Base-by-base conservation (phyloP, 176 grass and related monocot species). In the Juncus inflexus region DNA sequence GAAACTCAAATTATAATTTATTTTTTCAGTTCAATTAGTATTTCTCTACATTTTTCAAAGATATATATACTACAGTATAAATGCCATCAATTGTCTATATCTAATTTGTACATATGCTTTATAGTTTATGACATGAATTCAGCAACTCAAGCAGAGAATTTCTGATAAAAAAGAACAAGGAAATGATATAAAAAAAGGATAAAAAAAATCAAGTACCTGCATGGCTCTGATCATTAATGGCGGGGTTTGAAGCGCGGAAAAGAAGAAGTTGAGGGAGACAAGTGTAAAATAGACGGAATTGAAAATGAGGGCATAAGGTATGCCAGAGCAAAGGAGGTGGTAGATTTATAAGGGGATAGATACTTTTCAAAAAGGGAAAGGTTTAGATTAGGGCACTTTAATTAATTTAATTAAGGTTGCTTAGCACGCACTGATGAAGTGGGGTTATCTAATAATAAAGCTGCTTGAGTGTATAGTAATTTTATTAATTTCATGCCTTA, bases 331-430 rank as follows among this genome's bases (percentile, higher is more conserved):
- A 52, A 12, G 7, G 51, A 37, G 13, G 13, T 59, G 53, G 16
- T 57, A 52, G 52, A 57, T 47, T 71, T 59, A 47, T 47, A 71
- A 58, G 58, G 68, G 2, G 68, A 40, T 12, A 55, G 53, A 71
- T 71, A 50, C 68, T 60, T 71, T 71, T 60, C 38, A 71, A 60
- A 71, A 71, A 60, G 68, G 54, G 68, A 60, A 71, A 71, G 43
- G 68, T 60, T 19, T 71, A 60, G 54, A 71, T 71, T 71, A 57
- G 53, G 54, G 42, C 58, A 71, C 67, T 71, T 71, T 60, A 59
- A 14, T 71, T 71, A 71, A 71, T 65, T 65, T 45, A 65, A 60
- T 68, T 68, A 58, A 71, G 68, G 54, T 71, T 71, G 68, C 68
- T 71, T 71, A 71, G 55, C 53, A 37, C 42, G 54, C 68, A 71